Conservation (phyloP, 1,284 basidiomycete species). For the Cutaneotrichosporon sp. region DNA sequence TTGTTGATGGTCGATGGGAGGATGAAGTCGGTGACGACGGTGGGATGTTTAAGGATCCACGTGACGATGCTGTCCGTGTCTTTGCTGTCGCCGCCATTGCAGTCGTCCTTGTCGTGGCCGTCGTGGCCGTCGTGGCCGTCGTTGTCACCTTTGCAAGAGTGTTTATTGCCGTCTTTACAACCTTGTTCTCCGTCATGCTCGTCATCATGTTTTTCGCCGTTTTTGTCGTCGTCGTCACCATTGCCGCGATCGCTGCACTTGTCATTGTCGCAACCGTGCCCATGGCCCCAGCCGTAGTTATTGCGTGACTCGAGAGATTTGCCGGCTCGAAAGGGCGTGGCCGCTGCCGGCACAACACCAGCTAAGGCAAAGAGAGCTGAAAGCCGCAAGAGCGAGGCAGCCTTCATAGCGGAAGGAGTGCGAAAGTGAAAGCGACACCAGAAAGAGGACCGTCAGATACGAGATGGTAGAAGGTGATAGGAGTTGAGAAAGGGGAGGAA, state of each 20-base stretch:
- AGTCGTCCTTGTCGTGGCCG: background rate
- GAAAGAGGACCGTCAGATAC: no score
- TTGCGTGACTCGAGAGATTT: background rate
- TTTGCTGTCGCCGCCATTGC: background rate
- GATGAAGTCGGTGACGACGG: background rate
- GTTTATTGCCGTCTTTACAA: background rate
- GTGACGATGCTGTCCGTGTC: background rate
- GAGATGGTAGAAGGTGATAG: no score
- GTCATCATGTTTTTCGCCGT: background rate
- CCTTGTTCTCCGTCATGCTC: background rate
- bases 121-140: background rate
- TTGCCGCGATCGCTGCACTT: background rate
- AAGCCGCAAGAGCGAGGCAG: no score
- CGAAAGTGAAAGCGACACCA: no score
- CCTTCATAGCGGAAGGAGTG: no score
- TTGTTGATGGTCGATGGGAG: slow-evolving; percentile 4
- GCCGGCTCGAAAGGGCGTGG: background rate
- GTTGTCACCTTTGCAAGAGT: background rate
- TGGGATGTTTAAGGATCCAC: slow-evolving; percentile 6
- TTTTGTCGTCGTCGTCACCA: background rate
- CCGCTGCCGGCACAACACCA: no score
- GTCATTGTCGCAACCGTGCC: background rate
- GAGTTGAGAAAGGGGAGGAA: no score
- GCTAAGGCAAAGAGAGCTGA: no score
- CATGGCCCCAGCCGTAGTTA: background rate